Base-by-base conservation (phyloP, 164 flowering plant genomes). In the Annona squamosa region DNA sequence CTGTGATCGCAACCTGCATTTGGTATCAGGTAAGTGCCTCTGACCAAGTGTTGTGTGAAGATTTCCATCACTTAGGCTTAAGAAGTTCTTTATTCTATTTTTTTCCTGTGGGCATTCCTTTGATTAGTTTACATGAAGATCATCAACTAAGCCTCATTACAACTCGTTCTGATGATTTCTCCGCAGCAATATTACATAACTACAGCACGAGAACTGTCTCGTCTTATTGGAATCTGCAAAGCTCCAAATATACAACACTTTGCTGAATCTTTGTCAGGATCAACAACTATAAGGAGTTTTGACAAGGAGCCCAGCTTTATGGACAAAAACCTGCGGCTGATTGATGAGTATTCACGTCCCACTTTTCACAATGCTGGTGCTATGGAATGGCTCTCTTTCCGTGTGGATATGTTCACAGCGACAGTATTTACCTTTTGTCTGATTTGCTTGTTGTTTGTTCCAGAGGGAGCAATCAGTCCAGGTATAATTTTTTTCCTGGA, bases 1-100 rank as follows among this genome's bases (percentile, higher is more conserved):
- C 98, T 37, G 83, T 90, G 1, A 74, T 85, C 74, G 86, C 85
- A 19, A 47, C 73, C 73, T 85, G 89, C 82, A 71, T 91, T 17
- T 93, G 91, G 94, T 93, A 84, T 75, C 90, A 95, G 97, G 99
- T 93, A 85, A 75, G 37, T 67, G 65, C 46, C 41, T 63, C 3
- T 46, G 13, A 16, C 59, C 13, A 16, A 16, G 59, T 52, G 13
- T 52, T 52, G 19, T 69, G 10, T 13, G 10, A 3, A n/a, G 13
- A 1, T 71, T 62, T 44, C 62, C 37, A 26, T 26, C 37, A 26
- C 37, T 26, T 26, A 26, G 37, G 37, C 37, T 26, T 26, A 26
- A 26, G 37, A 26, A 26, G 37, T 26, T 26, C 37, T 26, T 26
- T 26, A 26, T 26, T 26, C 37, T 26, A 26, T 26, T 26, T 26